phyloP scores from a whole-genome alignment of 805 yeast species.

The Hanseniaspora lindneri region DNA sequence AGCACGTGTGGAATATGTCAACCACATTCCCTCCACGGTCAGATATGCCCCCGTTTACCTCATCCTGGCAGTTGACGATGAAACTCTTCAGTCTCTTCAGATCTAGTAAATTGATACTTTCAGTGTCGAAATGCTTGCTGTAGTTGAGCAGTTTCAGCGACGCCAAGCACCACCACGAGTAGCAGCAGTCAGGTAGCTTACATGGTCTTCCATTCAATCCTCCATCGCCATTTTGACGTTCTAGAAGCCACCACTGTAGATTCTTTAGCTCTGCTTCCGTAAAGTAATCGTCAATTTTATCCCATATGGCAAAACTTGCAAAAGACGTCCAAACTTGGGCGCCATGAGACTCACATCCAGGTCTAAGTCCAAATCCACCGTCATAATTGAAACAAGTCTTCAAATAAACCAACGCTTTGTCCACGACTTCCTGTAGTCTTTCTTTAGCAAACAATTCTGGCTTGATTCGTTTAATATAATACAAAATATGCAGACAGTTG shows the following conservation, averaged over 20 bases:
- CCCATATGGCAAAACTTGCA: constrained; percentile 63
- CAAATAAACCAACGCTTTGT: constrained; percentile 56
- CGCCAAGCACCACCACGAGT: constrained; percentile 94
- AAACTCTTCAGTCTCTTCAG: constrained; percentile 47
- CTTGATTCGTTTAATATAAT: constrained; percentile 22
- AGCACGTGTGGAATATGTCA: constrained; percentile 85
- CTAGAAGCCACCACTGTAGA: constrained; percentile 78
- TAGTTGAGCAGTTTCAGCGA: constrained; percentile 39
- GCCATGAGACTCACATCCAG: constrained; percentile 92
- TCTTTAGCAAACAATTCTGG: not conserved
- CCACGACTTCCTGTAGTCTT: constrained; percentile 37
- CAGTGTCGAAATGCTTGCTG: constrained; percentile 25
- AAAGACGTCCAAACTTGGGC: constrained; percentile 84
- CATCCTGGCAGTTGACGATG: constrained; percentile 68
- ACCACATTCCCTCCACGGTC: constrained; percentile 85
- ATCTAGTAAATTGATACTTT: constrained; percentile 51
- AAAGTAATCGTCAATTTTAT: constrained; percentile 38
- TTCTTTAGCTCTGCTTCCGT: constrained; percentile 32
- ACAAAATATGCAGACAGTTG: constrained; percentile 61
- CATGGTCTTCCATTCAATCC: constrained; percentile 96
- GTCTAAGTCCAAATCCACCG: constrained; percentile 88
- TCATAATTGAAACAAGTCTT: constrained; percentile 73
- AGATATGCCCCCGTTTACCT: constrained; percentile 72
- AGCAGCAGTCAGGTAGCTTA: constrained; percentile 93
- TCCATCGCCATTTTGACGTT: constrained; percentile 73